Conservation (phyloP, 106 monocot species). For the Platanthera guangdongensis region DNA sequence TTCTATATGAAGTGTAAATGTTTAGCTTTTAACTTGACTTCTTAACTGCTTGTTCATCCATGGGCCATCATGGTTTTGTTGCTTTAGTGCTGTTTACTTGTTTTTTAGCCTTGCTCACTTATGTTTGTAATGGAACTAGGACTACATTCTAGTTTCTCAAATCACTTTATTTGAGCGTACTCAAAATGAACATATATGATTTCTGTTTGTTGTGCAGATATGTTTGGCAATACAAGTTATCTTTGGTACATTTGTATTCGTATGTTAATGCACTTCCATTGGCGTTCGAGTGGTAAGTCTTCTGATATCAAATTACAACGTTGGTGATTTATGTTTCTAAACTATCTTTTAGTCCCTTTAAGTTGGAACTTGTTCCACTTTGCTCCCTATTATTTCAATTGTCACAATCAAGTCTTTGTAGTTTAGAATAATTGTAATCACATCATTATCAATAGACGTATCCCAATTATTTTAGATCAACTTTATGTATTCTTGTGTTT, state of each 20-base stretch:
- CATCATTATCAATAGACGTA: no score
- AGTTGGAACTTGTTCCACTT: neutral
- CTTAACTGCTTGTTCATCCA: neutral
- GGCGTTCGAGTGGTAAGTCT: conserved; percentile 73
- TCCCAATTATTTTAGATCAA: no score
- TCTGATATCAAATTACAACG: neutral
- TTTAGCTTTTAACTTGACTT: neutral
- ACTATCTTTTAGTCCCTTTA: neutral
- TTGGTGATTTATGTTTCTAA: neutral
- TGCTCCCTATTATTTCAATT: no score
- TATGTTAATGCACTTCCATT: conserved; percentile 52
- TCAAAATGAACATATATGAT: neutral
- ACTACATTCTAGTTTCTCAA: conserved; percentile 1
- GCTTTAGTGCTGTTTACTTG: neutral
- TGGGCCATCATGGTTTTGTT: neutral
- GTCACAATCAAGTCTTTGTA: no score
- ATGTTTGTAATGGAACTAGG: neutral
- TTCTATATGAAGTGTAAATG: neutral
- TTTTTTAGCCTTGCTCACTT: neutral
- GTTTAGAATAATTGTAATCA: no score
- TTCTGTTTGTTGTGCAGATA: conserved; percentile 32
- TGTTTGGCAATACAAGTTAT: conserved; percentile 80
- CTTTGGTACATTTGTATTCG: conserved; percentile 78
- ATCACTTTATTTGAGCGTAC: neutral
- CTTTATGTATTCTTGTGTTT: no score